Conservation (phyloP, 345 rosid species). For the Boechera divaricarpa region DNA sequence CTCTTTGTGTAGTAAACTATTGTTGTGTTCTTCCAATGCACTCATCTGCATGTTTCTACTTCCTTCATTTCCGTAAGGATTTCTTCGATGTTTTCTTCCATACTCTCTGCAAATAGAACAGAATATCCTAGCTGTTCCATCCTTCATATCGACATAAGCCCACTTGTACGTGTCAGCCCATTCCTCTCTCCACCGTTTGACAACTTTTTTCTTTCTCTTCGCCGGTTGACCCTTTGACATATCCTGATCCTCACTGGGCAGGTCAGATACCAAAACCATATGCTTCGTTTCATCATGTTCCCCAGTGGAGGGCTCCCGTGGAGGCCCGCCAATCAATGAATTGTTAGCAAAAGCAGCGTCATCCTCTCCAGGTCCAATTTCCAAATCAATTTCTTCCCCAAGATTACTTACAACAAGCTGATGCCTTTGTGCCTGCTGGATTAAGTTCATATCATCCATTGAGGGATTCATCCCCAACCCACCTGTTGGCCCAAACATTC, state of each 20-base stretch:
- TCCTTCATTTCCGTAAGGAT: conserved; percentile 99
- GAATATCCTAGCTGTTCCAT: conserved; percentile 95
- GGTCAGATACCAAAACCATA: conserved; percentile 74
- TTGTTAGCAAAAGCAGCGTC: conserved; percentile 81
- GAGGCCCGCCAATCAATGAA: conserved; percentile 68
- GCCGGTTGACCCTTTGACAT: conserved; percentile 64
- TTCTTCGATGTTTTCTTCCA: conserved; percentile 96
- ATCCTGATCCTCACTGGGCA: conserved; percentile 71
- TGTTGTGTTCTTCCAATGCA: conserved; percentile 97
- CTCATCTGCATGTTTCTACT: conserved; percentile 99
- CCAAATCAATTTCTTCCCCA: conserved; percentile 98
- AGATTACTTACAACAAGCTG: conserved; percentile 88
- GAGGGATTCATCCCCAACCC: conserved; percentile 89
- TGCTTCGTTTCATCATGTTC: conserved; percentile 87
- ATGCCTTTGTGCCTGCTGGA: conserved; percentile 97
- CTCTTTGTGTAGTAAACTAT: conserved; percentile 98
- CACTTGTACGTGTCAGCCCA: conserved; percentile 99
- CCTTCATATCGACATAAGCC: conserved; percentile 98
- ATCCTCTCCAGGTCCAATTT: conserved; percentile 93
- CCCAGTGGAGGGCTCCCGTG: conserved; percentile 73
- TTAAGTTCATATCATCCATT: conserved; percentile 96
- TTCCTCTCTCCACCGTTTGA: conserved; percentile 99
- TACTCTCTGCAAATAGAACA: conserved; percentile 97
- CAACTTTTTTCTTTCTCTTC: conserved; percentile 97
- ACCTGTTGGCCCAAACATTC: conserved; percentile 84